These are phyloP conservation scores for Fusarium sp. DNA, from an alignment of 2,329 filamentous ascomycete genomes.

Conservation along the genomic window DNA sequence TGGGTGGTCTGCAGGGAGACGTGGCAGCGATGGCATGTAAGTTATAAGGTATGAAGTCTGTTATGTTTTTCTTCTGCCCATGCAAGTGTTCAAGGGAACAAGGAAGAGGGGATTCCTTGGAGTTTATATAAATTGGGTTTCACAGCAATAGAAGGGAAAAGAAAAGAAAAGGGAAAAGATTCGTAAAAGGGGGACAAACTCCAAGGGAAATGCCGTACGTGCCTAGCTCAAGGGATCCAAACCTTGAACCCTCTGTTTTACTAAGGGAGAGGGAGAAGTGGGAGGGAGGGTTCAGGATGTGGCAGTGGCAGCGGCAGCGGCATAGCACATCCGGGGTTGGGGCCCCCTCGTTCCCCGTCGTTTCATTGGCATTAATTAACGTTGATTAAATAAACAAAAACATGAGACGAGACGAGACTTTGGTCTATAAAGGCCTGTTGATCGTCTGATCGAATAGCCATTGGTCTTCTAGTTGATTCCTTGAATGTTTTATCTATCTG, in stretches of 20 bases:
- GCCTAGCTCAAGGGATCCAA: slow-evolving; percentile 29
- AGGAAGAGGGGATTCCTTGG: slow-evolving; percentile 22
- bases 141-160: background rate
- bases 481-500: slow-evolving; percentile 15
- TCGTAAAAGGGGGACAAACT: slow-evolving; percentile 30
- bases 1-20: slow-evolving; percentile 31
- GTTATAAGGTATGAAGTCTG: slow-evolving; percentile 6
- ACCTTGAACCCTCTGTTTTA: slow-evolving; percentile 15
- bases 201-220: slow-evolving; percentile 6
- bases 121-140: slow-evolving; percentile 32
- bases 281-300: background rate
- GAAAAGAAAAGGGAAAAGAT: slow-evolving; percentile 2
- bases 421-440: slow-evolving; percentile 21
- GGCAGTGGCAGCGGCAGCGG: slow-evolving; percentile 11
- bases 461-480: slow-evolving; percentile 12
- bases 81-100: slow-evolving; percentile 21
- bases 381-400: background rate
- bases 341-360: slow-evolving; percentile 14
- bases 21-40: slow-evolving; percentile 33
- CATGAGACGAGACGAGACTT: slow-evolving; percentile 20
- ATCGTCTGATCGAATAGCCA: slow-evolving; percentile 36
- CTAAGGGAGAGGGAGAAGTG: background rate
- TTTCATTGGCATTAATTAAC: slow-evolving; percentile 10
- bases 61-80: slow-evolving; percentile 4
- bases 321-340: slow-evolving; percentile 41